Evolutionary conservation across 164 flowering plant species (phyloP), one percentile per base, ranked within the genome.

Genomic region (Dillenia turbinata): DNA sequence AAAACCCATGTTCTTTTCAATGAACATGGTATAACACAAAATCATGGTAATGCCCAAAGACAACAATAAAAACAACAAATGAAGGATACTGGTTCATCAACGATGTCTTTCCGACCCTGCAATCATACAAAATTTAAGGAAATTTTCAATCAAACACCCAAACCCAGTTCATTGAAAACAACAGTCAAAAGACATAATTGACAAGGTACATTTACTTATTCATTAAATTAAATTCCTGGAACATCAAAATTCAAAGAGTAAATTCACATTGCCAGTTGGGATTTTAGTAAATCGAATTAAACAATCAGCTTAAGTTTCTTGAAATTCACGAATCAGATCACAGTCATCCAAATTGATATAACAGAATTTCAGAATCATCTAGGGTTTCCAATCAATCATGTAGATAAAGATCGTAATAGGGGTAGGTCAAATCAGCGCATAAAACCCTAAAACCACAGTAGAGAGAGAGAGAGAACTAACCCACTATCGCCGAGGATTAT

Each of bases 401-500:
- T 4, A 17, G 6, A 66, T 1, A 17, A 43, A 19, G 65, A 69
- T 66, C 61, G 54, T 14, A 7, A 52, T 4, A 33, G 26, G 56
- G 52, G 57, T 60, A 52, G 10, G 10, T 17, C 43, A 22, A 47
- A n/a, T 10, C 44, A 44, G 40, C 26, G 40, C 24, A 15, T 12
- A 60, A 64, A 70, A 66, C 56, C 63, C 56, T 40, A 48, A 17
- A 65, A 66, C 12, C 11, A 12, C 12, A 44, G 33, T 57, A 53
- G n/a, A 22, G 45, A 54, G 1, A 4, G 16, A 59, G 19, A 58
- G 5, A 57, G 48, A 45, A 60, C 71, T 66, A 17, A 89, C 96
- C 96, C 96, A 77, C 96, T 89, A 63, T 89, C 93, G 52, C 96
- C 96, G 77, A 89, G 92, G 79, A 89, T 89, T 80, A 89, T 89